A percentile compares a stretch with the other conserved stretches of the same genome.
phyloP scores from a whole-genome alignment of 139 green algal genomes.

The Picochlorum sp. region DNA sequence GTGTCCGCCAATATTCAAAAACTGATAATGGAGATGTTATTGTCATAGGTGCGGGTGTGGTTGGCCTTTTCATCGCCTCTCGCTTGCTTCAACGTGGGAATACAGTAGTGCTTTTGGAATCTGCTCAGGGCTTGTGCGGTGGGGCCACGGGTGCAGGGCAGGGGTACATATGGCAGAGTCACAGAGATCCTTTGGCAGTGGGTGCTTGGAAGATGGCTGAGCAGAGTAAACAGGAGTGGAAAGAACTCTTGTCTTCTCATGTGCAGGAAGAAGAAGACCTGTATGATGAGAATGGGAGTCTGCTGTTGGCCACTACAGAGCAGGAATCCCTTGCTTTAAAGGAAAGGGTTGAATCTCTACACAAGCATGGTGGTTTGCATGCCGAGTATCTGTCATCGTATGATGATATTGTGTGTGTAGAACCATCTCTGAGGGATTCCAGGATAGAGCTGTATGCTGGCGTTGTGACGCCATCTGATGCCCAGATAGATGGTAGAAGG shows the following conservation, averaged over 20 bases:
- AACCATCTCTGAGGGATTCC: neutral
- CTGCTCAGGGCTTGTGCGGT: conserved; percentile 1
- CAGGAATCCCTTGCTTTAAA: conserved; percentile 34
- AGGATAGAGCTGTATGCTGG: conserved; percentile 9
- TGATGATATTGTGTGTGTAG: neutral
- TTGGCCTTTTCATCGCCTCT: conserved; percentile 21
- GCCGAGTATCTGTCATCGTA: conserved; percentile 1
- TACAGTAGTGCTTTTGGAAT: conserved; percentile 15
- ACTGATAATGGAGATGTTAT: conserved; percentile 15
- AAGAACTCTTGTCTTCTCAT: conserved; percentile 7
- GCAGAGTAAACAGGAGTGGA: conserved; percentile 44
- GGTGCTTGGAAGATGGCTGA: conserved; percentile 41
- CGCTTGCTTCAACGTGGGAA: neutral
- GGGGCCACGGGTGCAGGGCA: conserved; percentile 43
- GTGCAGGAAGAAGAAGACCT: neutral
- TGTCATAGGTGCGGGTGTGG: conserved; percentile 22
- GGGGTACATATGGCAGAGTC: conserved; percentile 65
- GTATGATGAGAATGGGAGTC: conserved; percentile 36
- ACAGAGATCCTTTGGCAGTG: conserved; percentile 29
- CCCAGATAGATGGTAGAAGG: conserved; percentile 48
- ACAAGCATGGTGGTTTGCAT: conserved; percentile 18
- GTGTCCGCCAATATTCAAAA: neutral
- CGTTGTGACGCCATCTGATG: neutral
- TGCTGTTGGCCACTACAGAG: conserved; percentile 41
- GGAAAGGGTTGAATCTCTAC: conserved; percentile 22